These are phyloP conservation scores for Ascochyta koolunga DNA, from an alignment of 2,329 filamentous ascomycete species.

Conservation along the genomic window DNA sequence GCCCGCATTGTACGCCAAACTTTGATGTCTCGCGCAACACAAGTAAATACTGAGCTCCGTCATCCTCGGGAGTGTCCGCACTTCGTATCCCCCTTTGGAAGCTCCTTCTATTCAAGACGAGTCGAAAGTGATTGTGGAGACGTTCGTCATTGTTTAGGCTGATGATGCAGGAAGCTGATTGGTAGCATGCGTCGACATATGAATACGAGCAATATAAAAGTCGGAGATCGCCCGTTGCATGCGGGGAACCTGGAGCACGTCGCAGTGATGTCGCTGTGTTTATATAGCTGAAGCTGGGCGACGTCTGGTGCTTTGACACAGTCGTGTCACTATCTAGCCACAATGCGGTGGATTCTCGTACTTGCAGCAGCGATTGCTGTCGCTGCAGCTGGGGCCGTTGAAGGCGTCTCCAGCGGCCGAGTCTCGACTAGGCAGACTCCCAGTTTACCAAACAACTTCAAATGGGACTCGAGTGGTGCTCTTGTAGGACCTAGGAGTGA, in stretches of 20 bases:
- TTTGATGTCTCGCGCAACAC: no score
- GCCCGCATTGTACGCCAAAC: no score
- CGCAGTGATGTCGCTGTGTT: background rate
- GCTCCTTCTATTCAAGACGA: background rate
- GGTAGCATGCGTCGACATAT: background rate
- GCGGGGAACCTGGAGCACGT: background rate
- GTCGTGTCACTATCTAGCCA: no score
- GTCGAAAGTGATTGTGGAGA: background rate
- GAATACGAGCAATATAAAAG: background rate
- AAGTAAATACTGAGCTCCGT: no score
- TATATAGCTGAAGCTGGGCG: background rate
- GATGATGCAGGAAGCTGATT: background rate
- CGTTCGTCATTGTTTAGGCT: background rate
- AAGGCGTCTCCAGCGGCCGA: background rate
- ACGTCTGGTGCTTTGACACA: no score
- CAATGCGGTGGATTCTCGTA: background rate
- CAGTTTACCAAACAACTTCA: conserved; percentile 30
- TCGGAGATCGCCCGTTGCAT: background rate
- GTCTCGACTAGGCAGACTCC: background rate
- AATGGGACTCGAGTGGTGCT: conserved; percentile 37
- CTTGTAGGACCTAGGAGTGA: conserved; percentile 40
- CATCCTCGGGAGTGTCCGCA: background rate
- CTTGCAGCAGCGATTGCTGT: background rate
- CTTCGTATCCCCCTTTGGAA: background rate
- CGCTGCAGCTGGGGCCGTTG: background rate